Percentiles rank a stretch among this genome's conserved stretches.
phyloP scores from a whole-genome alignment of 2,329 filamentous ascomycete genomes.

The Verticillium isaacii region DNA sequence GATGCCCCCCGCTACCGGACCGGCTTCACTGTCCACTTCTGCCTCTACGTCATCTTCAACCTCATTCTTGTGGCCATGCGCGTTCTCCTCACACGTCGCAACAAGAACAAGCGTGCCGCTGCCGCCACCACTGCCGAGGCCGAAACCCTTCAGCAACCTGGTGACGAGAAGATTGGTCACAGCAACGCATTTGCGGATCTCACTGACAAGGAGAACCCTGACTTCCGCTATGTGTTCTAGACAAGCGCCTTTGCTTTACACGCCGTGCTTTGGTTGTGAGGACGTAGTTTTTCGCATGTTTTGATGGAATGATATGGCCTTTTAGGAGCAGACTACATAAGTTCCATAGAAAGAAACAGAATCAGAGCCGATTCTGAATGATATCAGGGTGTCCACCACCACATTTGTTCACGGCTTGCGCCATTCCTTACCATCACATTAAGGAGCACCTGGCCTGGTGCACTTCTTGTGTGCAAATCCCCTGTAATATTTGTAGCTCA shows the following conservation, averaged over 20 bases:
- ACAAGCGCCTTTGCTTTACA: neutral
- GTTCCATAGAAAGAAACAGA: no score
- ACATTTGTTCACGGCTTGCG: no score
- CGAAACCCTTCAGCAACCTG: neutral
- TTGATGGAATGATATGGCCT: no score
- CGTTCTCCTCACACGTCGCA: slow-evolving; percentile 18
- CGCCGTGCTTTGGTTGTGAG: no score
- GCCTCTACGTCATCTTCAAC: slow-evolving; percentile 27
- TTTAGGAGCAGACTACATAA: no score
- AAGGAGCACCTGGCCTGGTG: no score
- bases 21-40: slow-evolving; percentile 28
- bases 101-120: slow-evolving; percentile 10
- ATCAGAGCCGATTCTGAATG: no score
- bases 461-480: no score
- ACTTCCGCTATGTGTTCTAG: slow-evolving; percentile 13
- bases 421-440: no score
- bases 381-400: no score
- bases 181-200: slow-evolving; percentile 13
- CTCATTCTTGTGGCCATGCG: slow-evolving; percentile 18
- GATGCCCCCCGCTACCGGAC: slow-evolving; percentile 29
- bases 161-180: slow-evolving; percentile 12
- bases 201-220: slow-evolving; percentile 14
- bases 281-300: no score
- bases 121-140: neutral
- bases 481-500: no score